phyloP scores from a whole-genome alignment of 2,329 filamentous ascomycete species.

The Corinectria fuckeliana region DNA sequence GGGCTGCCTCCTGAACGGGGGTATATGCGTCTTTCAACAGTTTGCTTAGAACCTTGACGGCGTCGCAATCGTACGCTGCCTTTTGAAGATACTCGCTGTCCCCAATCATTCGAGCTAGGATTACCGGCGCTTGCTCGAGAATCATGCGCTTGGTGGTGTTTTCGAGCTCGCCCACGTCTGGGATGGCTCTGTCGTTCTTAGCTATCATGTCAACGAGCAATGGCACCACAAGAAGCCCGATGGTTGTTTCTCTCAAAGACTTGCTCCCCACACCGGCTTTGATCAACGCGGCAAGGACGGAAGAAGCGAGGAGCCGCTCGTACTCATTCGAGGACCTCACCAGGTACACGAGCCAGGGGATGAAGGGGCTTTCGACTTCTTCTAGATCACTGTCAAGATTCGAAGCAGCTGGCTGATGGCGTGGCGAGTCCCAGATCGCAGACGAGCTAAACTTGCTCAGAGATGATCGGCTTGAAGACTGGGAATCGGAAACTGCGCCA shows the following conservation, averaged over 20 bases:
- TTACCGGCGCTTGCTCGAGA: conserved; percentile 73
- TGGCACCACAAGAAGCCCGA: conserved; percentile 73
- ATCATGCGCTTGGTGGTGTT: conserved; percentile 50
- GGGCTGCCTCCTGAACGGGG: conserved; percentile 44
- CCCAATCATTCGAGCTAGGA: conserved; percentile 79
- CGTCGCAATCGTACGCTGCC: conserved; percentile 73
- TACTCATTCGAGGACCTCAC: conserved; percentile 63
- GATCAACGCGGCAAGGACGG: conserved; percentile 72
- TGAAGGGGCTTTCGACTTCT: conserved; percentile 71
- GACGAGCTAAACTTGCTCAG: conserved; percentile 39
- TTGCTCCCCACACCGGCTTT: conserved; percentile 71
- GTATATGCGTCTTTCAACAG: conserved; percentile 60
- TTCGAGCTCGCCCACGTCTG: conserved; percentile 46
- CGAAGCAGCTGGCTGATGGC: conserved; percentile 35
- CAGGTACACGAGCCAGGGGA: conserved; percentile 75
- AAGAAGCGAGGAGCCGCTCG: conserved; percentile 71
- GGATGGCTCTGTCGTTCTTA: conserved; percentile 53
- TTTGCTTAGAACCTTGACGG: conserved; percentile 53
- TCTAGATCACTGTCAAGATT: conserved; percentile 51
- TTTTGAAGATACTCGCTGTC: conserved; percentile 83
- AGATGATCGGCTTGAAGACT: conserved; percentile 39
- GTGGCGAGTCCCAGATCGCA: conserved; percentile 43
- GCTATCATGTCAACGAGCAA: conserved; percentile 69
- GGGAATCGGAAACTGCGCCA: conserved; percentile 34
- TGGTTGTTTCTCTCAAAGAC: conserved; percentile 62